Evolutionary conservation across 1,139 yeast genomes (phyloP).

Genomic region (Saccharomycopsis hybrid): DNA sequence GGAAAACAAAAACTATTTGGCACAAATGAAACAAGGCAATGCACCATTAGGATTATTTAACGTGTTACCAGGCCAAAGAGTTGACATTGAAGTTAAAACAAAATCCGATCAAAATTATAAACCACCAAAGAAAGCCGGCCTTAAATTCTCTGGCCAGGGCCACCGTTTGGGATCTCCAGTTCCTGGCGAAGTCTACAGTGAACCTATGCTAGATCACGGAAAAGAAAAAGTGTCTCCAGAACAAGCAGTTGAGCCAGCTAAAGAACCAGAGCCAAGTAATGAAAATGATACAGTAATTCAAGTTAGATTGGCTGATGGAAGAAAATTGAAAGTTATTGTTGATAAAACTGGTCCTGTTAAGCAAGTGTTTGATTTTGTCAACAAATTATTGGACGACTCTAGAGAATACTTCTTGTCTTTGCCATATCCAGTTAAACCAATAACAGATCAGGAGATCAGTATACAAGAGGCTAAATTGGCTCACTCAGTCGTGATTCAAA

Average conservation of each 20-base stretch:
- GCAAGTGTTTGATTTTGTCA: constrained; percentile 63
- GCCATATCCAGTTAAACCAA: constrained; percentile 77
- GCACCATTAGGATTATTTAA: constrained; percentile 85
- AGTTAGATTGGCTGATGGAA: constrained; percentile 80
- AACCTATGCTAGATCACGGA: constrained; percentile 12
- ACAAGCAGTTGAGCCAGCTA: constrained; percentile 19
- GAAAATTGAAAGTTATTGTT: constrained; percentile 59
- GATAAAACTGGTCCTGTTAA: constrained; percentile 61
- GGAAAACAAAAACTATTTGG: constrained; percentile 64
- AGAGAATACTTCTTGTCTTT: constrained; percentile 65
- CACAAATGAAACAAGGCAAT: constrained; percentile 80
- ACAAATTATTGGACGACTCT: constrained; percentile 35
- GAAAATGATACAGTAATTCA: constrained; percentile 74
- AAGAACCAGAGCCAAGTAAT: constrained; percentile 31
- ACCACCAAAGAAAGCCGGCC: constrained; percentile 48
- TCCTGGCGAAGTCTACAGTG: constrained; percentile 41
- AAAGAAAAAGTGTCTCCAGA: constrained; percentile 21
- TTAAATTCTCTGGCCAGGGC: constrained; percentile 68
- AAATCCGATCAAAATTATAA: constrained; percentile 75
- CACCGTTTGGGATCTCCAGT: constrained; percentile 86
- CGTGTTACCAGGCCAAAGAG: constrained; percentile 88
- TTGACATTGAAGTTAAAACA: constrained; percentile 84
- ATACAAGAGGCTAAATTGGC: constrained; percentile 72
- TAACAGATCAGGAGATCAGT: constrained; percentile 49
- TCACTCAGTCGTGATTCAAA: constrained; percentile 83